Evolutionary conservation across 2,329 filamentous ascomycete genomes (phyloP).

Genomic region (Sclerotinia spermophila): DNA sequence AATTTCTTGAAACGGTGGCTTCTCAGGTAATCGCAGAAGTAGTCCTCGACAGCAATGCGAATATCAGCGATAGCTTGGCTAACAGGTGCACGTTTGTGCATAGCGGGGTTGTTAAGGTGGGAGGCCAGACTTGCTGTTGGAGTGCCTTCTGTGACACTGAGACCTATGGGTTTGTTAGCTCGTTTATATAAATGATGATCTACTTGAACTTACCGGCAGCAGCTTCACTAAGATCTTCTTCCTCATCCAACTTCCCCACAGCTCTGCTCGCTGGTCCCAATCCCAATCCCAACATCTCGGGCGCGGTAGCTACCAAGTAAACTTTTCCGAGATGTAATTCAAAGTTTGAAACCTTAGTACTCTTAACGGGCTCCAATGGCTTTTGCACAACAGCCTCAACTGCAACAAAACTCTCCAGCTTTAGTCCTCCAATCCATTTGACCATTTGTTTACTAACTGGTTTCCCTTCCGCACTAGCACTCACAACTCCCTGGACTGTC

Average conservation of each 20-base stretch:
- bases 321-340: conserved; percentile 88
- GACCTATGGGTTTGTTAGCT: conserved; percentile 32
- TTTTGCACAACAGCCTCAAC: conserved; percentile 79
- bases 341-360: conserved; percentile 71
- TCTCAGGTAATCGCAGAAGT: conserved; percentile 78
- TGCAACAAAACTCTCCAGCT: conserved; percentile 75
- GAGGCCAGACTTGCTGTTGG: conserved; percentile 57
- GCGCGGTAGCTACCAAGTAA: conserved; percentile 67
- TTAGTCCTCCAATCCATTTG: conserved; percentile 77
- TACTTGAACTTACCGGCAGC: conserved; percentile 42
- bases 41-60: conserved; percentile 42
- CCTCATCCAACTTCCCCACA: conserved; percentile 57
- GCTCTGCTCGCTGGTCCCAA: conserved; percentile 53
- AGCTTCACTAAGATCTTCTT: conserved; percentile 50
- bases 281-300: conserved; percentile 55
- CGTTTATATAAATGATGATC: background rate
- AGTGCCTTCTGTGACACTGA: conserved; percentile 47
- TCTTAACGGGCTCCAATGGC: conserved; percentile 84
- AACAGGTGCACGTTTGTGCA: conserved; percentile 87
- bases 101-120: conserved; percentile 82
- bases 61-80: conserved; percentile 75
- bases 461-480: conserved; percentile 60
- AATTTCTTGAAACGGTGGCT: conserved; percentile 74
- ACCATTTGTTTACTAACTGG: conserved; percentile 82
- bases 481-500: conserved; percentile 78